Evolutionary conservation across 176 grass and related monocot genomes (phyloP).

Genomic region (Cymbopogon citratus): DNA sequence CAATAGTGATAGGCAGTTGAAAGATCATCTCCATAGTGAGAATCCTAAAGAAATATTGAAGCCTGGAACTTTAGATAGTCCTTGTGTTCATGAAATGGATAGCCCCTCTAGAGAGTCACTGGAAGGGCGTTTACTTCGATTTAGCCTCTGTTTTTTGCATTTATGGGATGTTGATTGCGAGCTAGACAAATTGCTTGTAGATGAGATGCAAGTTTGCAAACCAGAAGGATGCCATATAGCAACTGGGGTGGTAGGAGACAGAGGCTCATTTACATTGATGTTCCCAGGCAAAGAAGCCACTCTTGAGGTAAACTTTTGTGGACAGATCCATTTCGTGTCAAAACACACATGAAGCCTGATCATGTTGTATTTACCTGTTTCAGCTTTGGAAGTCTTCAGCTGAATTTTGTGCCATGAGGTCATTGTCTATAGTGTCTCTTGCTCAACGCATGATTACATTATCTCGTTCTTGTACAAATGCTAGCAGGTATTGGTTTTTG

Average conservation of each 20-base stretch:
- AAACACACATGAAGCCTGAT: constrained; percentile 13
- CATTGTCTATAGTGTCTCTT: constrained; percentile 81
- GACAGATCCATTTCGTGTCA: not conserved
- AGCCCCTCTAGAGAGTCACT: constrained; percentile 70
- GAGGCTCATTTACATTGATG: constrained; percentile 82
- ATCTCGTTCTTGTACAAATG: constrained; percentile 73
- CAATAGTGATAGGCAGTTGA: constrained; percentile 29
- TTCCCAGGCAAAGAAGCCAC: constrained; percentile 76
- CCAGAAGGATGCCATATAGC: constrained; percentile 79
- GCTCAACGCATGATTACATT: constrained; percentile 89
- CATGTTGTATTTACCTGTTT: constrained; percentile 30
- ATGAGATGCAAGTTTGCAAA: constrained; percentile 94
- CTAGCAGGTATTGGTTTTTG: constrained; percentile 66
- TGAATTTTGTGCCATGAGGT: constrained; percentile 95
- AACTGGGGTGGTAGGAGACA: constrained; percentile 72
- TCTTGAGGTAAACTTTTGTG: constrained; percentile 63
- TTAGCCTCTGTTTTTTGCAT: constrained; percentile 95
- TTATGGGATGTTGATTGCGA: constrained; percentile 82
- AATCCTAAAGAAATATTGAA: constrained; percentile 19
- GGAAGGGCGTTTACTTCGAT: constrained; percentile 75
- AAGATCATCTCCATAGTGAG: constrained; percentile 40
- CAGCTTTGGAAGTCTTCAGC: constrained; percentile 90
- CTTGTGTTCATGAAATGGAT: constrained; percentile 42
- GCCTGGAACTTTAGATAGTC: constrained; percentile 24
- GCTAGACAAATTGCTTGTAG: constrained; percentile 75